Evolutionary conservation across 2,329 filamentous ascomycete species (phyloP).

Genomic region (Neurospora sp.): DNA sequence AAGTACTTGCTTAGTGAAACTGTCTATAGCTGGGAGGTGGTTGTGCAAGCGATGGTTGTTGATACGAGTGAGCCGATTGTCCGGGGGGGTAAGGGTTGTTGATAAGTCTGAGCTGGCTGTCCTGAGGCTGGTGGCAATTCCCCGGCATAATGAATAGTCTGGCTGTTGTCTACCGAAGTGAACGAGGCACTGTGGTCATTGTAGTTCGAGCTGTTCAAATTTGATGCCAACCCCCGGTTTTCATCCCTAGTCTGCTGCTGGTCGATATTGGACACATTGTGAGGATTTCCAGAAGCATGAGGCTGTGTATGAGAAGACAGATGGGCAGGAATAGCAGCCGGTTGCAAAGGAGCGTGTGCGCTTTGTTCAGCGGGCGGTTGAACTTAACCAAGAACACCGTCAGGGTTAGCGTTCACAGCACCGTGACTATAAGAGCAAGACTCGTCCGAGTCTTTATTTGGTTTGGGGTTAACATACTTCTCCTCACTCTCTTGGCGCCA

Average conservation of each 20-base stretch:
- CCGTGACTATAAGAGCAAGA: neutral
- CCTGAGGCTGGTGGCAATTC: neutral
- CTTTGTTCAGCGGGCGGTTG: neutral
- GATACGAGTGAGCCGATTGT: neutral
- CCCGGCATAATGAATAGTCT: neutral
- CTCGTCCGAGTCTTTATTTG: neutral
- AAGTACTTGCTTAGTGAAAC: too few relatives aligned
- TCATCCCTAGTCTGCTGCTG: neutral
- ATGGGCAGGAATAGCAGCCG: neutral
- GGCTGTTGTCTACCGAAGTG: neutral
- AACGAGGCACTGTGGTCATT: neutral
- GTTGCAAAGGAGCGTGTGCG: neutral
- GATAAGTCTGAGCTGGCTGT: neutral
- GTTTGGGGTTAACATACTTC: neutral
- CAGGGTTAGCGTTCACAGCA: neutral
- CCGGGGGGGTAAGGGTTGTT: neutral
- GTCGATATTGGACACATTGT: neutral
- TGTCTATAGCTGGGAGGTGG: neutral
- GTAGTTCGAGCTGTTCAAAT: neutral
- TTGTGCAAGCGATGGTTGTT: neutral
- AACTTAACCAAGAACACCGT: neutral
- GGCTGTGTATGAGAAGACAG: neutral
- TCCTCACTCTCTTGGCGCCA: neutral
- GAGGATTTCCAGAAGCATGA: neutral
- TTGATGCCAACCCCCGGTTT: neutral